A percentile compares a stretch with the other conserved stretches of the same genome.
These are phyloP conservation scores for Termitomyces sp. DNA, from an alignment of 768 basidiomycete genomes.

Conservation along the genomic window DNA sequence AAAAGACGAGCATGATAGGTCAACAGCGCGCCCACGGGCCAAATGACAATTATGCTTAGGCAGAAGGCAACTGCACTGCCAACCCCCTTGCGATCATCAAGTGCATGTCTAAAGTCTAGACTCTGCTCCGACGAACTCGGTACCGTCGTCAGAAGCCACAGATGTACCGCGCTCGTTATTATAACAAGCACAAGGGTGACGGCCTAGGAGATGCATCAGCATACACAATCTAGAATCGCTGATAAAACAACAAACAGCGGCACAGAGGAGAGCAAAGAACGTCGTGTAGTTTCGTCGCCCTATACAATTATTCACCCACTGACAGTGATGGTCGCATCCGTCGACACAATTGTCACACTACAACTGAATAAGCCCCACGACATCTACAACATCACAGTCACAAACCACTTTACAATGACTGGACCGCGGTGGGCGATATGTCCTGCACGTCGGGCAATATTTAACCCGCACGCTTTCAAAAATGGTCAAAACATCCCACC, in stretches of 20 bases:
- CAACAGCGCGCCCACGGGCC: conserved; percentile 78
- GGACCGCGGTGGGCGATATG: conserved; percentile 88
- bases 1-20: conserved; percentile 85
- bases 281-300: conserved; percentile 92
- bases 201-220: conserved; percentile 38
- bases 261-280: conserved; percentile 83
- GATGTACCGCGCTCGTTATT: conserved; percentile 77
- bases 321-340: conserved; percentile 88
- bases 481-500: neutral
- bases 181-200: conserved; percentile 71
- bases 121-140: conserved; percentile 26
- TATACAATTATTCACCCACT: conserved; percentile 94
- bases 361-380: neutral
- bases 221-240: neutral
- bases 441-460: conserved; percentile 90
- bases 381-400: conserved; percentile 3
- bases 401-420: conserved; percentile 93
- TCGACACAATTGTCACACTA: conserved; percentile 98
- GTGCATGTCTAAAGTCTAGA: conserved; percentile 41
- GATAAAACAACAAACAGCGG: conserved; percentile 50
- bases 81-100: conserved; percentile 36
- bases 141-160: conserved; percentile 55
- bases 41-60: conserved; percentile 66
- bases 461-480: conserved; percentile 75
- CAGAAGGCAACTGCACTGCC: conserved; percentile 82